These are phyloP conservation scores for Annona cherimola DNA, from an alignment of 164 flowering plant genomes.

Conservation along the genomic window DNA sequence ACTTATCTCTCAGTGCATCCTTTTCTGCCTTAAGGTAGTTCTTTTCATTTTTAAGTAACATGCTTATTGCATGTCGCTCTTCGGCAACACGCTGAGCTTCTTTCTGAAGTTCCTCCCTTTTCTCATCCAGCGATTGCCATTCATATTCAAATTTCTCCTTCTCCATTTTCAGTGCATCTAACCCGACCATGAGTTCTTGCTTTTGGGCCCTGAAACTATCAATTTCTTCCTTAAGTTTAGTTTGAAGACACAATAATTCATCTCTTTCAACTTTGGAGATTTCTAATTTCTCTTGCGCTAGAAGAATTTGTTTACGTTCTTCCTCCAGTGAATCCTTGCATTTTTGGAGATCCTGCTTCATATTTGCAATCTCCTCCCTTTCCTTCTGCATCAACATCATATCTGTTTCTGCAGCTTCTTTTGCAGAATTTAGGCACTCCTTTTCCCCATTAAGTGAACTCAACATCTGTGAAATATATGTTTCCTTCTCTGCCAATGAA, in stretches of 20 bases:
- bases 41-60: slow-evolving; percentile 73
- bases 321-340: slow-evolving; percentile 44
- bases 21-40: slow-evolving; percentile 63
- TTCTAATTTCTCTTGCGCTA: slow-evolving; percentile 50
- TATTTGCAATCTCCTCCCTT: slow-evolving; percentile 39
- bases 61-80: slow-evolving; percentile 46
- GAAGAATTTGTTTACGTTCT: slow-evolving; percentile 41
- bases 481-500: slow-evolving; percentile 50
- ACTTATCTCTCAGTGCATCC: slow-evolving; percentile 52
- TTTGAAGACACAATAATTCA: slow-evolving; percentile 59
- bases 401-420: slow-evolving; percentile 43
- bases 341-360: slow-evolving; percentile 43
- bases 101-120: slow-evolving; percentile 56
- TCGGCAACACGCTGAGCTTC: slow-evolving; percentile 60
- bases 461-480: slow-evolving; percentile 40
- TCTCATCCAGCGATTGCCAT: slow-evolving; percentile 90
- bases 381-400: slow-evolving; percentile 44
- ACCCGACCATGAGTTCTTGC: slow-evolving; percentile 56
- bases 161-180: slow-evolving; percentile 64
- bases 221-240: slow-evolving; percentile 82
- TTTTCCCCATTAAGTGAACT: slow-evolving; percentile 53
- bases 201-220: slow-evolving; percentile 71
- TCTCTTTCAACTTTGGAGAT: slow-evolving; percentile 55
- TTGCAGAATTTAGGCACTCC: slow-evolving; percentile 33
- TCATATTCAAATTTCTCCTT: slow-evolving; percentile 85